Evolutionary conservation across 441 rosid species (phyloP).

Genomic region (Pelargonium australe): DNA sequence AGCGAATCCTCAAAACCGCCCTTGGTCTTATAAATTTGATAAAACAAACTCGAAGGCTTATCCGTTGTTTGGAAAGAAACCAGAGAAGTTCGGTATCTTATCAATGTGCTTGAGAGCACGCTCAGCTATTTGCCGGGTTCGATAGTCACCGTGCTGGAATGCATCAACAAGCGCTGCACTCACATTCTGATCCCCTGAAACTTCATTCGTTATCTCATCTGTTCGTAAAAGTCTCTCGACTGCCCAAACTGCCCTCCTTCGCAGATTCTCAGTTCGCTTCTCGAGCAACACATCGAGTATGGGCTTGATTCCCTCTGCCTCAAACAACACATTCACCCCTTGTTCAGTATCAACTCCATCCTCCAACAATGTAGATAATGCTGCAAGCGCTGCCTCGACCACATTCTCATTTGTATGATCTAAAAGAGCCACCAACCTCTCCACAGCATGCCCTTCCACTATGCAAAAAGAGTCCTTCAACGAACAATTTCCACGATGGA

Average conservation of each 20-base stretch:
- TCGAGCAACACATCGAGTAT: constrained; percentile 57
- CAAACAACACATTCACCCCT: constrained; percentile 56
- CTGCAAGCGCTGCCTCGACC: constrained; percentile 87
- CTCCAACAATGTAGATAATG: constrained; percentile 67
- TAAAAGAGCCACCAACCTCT: constrained; percentile 71
- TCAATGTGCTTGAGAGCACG: constrained; percentile 85
- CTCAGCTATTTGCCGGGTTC: constrained; percentile 85
- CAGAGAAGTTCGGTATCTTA: constrained; percentile 87
- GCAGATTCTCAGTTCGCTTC: constrained; percentile 62
- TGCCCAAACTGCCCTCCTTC: constrained; percentile 74
- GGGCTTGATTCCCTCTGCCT: constrained; percentile 58
- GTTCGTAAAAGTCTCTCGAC: constrained; percentile 82
- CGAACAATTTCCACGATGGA: constrained; percentile 80
- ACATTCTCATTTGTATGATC: constrained; percentile 82
- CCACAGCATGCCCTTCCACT: constrained; percentile 73
- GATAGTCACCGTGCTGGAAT: constrained; percentile 78
- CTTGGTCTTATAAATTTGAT: too few relatives aligned
- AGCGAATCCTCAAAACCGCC: too few relatives aligned
- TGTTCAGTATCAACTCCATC: constrained; percentile 73
- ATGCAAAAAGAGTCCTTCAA: constrained; percentile 74
- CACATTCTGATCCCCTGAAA: constrained; percentile 62
- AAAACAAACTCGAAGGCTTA: constrained; percentile 13
- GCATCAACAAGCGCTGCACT: constrained; percentile 92
- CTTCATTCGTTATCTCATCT: constrained; percentile 69
- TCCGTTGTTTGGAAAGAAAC: constrained; percentile 58